Base-by-base conservation (phyloP, 306 rosid species). In the Castanea crenata region DNA sequence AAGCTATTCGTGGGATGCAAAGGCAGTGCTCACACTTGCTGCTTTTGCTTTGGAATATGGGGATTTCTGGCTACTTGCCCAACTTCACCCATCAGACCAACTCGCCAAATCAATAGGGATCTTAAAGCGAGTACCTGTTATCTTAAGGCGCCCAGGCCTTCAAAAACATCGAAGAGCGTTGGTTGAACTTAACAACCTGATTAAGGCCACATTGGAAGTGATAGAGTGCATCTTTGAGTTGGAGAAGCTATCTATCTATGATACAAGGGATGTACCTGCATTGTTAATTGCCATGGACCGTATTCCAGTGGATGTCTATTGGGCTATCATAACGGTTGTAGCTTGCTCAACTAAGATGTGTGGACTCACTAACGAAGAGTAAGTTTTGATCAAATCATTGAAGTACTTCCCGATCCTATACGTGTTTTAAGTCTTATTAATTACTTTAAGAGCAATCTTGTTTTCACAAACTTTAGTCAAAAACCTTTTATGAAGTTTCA, bases 31-130 rank as follows among this genome's bases (percentile, higher is more conserved):
- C 14, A 84, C 94, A 11, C 81, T 93, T 0, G 90, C 94, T 2
- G 92, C 97, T n/a, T 93, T 93, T 73, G 87, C 95, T 1, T 5
- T 86, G 9, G 94, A 93, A 15, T 91, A 81, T 35, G 93, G 95
- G 0, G 90, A 93, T 19, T 90, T 90, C 71, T 93, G 95, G 97
- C 73, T 90, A 0, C 87, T 93, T 0, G 83, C 93, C 18, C 88
- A 82, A 69, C 58, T 78, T 55, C 80, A 69, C 31, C 81, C 86
- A 54, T 75, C 86, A 0, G 85, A 91, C 76, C 86, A 78, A n/a
- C 83, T 91, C 0, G 94, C 97, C 32, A 91, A 87, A 71, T 86
- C 93, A 0, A 7, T 93, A 61, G 92, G 87, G 3, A 76, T 83
- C 27, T 71, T 93, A 32, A 91, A 80, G 74, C 73, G 83, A 79